Evolutionary conservation across 2,329 filamentous ascomycete species (phyloP).

Genomic region (Akanthomyces dipterigenus): DNA sequence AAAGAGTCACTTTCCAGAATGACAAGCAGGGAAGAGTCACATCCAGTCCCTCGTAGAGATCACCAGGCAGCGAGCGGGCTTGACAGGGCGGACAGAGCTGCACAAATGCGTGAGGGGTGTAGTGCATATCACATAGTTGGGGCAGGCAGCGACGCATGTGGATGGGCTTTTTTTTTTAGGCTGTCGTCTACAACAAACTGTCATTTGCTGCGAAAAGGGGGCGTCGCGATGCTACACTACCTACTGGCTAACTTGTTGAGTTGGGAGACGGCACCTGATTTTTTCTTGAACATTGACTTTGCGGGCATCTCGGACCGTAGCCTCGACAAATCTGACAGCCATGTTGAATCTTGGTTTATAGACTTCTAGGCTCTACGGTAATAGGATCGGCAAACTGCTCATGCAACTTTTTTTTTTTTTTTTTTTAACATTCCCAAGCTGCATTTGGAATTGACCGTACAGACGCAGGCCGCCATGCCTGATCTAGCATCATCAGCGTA

Average conservation of each 20-base stretch:
- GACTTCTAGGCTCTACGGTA: neutral
- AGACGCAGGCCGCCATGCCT: neutral
- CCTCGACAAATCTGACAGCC: constrained; percentile 2
- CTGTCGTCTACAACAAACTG: constrained; percentile 1
- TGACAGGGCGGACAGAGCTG: neutral
- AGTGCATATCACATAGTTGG: neutral
- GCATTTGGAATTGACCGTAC: neutral
- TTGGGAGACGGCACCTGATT: no score
- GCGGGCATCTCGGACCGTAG: neutral
- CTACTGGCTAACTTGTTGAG: no score
- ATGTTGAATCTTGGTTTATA: neutral
- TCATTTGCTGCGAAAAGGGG: constrained; percentile 1
- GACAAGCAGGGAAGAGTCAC: neutral
- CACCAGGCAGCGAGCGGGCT: no score
- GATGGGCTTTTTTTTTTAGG: neutral
- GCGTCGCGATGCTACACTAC: neutral
- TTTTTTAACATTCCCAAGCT: neutral
- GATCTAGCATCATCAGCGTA: neutral
- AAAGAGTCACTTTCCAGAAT: no score
- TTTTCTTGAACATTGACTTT: no score
- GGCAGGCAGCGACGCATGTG: neutral
- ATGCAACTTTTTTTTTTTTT: neutral
- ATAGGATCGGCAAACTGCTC: neutral
- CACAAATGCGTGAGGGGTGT: neutral
- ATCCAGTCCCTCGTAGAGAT: no score